Percentiles rank a stretch among this genome's conserved stretches.
These are phyloP conservation scores for Candida silvicultrix DNA, from an alignment of 805 yeast species.

Conservation along the genomic window DNA sequence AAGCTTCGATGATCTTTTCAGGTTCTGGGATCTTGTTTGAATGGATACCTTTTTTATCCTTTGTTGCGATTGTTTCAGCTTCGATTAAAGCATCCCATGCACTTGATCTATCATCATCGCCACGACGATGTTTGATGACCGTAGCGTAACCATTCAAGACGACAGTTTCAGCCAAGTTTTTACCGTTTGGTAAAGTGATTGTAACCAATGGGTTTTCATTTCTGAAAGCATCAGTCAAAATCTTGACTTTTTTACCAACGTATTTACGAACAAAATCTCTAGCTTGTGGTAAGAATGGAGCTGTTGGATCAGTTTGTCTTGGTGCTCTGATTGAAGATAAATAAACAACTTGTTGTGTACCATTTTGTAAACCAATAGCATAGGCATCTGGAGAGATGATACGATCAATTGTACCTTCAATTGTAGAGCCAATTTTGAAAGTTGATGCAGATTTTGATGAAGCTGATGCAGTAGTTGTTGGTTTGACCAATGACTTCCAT, in stretches of 20 bases:
- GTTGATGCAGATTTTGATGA: conserved; percentile 21
- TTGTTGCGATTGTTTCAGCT: conserved; percentile 54
- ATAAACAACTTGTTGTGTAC: conserved; percentile 52
- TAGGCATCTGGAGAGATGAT: conserved; percentile 67
- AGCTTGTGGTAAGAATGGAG: conserved; percentile 57
- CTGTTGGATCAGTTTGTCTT: conserved; percentile 50
- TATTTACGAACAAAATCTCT: conserved; percentile 66
- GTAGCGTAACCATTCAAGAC: conserved; percentile 66
- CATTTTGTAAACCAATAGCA: conserved; percentile 43
- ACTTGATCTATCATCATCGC: conserved; percentile 61
- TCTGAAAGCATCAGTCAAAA: conserved; percentile 59
- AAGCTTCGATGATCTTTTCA: conserved; percentile 69
- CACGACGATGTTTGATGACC: conserved; percentile 74
- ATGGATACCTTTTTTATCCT: conserved; percentile 55
- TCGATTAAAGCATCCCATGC: conserved; percentile 76
- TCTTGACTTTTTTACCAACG: conserved; percentile 65
- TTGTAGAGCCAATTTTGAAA: conserved; percentile 37
- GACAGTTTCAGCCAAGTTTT: conserved; percentile 54
- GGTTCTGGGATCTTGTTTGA: conserved; percentile 48
- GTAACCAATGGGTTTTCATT: conserved; percentile 66
- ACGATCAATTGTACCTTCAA: conserved; percentile 51
- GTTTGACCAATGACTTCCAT: conserved; percentile 38
- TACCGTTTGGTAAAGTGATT: conserved; percentile 42
- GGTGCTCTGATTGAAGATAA: conserved; percentile 76
- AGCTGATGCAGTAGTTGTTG: conserved; percentile 17